phyloP scores from a whole-genome alignment of 2,329 filamentous ascomycete genomes.

The Xylariaceae sp. region DNA sequence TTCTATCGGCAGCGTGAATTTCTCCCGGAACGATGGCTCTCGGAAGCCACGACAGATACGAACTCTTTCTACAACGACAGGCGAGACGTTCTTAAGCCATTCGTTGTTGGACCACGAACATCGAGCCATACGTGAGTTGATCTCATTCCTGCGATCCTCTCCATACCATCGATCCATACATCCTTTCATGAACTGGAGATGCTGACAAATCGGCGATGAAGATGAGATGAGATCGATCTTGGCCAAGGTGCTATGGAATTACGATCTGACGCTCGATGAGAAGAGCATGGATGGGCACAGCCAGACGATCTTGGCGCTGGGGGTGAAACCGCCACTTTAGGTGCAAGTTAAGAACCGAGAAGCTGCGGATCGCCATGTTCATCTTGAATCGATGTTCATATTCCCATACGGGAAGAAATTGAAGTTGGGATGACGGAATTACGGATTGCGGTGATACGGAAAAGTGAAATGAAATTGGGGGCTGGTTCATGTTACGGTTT shows the following conservation, averaged over 20 bases:
- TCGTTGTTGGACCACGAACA: constrained; percentile 24
- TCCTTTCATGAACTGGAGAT: background rate
- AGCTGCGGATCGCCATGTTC: background rate
- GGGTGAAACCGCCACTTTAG: constrained; percentile 27
- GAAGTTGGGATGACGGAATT: too few species aligned
- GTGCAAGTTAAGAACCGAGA: constrained; percentile 17
- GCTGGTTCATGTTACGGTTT: too few species aligned
- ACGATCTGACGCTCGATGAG: constrained; percentile 24
- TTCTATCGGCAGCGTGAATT: constrained; percentile 25
- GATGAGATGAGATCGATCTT: constrained; percentile 30
- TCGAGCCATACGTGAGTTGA: constrained; percentile 20
- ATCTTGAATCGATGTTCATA: too few species aligned
- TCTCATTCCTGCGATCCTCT: too few species aligned
- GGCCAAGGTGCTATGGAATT: constrained; percentile 27
- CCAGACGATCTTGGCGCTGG: constrained; percentile 25
- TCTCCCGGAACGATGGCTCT: constrained; percentile 26
- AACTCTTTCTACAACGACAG: constrained; percentile 27
- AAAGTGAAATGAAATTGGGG: too few species aligned
- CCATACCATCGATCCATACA: background rate
- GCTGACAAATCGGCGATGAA: background rate
- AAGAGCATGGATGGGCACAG: constrained; percentile 23
- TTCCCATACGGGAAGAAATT: too few species aligned
- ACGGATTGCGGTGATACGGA: too few species aligned
- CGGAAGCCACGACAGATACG: constrained; percentile 20
- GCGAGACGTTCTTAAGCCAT: constrained; percentile 25